Evolutionary conservation across 345 rosid species (phyloP).

Genomic region (Eucalyptus globulus): DNA sequence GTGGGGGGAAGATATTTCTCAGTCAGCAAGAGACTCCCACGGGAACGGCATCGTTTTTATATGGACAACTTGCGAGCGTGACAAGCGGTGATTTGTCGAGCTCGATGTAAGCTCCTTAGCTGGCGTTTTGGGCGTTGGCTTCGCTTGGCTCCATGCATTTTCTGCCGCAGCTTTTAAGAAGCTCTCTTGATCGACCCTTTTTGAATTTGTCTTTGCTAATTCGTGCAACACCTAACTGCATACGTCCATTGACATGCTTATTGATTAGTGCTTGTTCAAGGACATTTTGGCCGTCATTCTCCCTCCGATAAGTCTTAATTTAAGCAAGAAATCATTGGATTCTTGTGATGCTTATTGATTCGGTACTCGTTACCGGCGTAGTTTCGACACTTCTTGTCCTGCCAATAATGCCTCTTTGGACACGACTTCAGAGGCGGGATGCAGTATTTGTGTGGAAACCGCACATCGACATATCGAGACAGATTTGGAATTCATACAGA

Average conservation of each 20-base stretch:
- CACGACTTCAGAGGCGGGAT: background rate
- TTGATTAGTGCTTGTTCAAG: background rate
- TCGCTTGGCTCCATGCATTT: background rate
- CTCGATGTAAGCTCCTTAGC: slow-evolving; percentile 19
- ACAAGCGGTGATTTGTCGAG: slow-evolving; percentile 33
- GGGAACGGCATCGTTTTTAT: background rate
- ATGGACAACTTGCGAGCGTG: background rate
- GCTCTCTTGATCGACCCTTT: background rate
- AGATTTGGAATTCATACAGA: background rate
- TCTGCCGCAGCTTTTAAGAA: background rate
- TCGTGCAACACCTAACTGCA: background rate
- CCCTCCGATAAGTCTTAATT: background rate
- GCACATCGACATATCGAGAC: background rate
- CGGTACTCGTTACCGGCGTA: background rate
- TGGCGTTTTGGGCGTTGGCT: slow-evolving; percentile 2
- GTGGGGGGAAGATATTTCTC: background rate
- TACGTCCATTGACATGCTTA: background rate
- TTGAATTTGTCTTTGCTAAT: background rate
- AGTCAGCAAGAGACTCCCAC: background rate
- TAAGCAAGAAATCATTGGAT: background rate
- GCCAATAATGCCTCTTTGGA: background rate
- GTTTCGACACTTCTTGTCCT: background rate
- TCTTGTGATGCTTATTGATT: background rate
- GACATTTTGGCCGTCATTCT: background rate
- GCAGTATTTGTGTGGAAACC: background rate